phyloP scores from a whole-genome alignment of 768 basidiomycete species.

The Steccherinum ochraceum region DNA sequence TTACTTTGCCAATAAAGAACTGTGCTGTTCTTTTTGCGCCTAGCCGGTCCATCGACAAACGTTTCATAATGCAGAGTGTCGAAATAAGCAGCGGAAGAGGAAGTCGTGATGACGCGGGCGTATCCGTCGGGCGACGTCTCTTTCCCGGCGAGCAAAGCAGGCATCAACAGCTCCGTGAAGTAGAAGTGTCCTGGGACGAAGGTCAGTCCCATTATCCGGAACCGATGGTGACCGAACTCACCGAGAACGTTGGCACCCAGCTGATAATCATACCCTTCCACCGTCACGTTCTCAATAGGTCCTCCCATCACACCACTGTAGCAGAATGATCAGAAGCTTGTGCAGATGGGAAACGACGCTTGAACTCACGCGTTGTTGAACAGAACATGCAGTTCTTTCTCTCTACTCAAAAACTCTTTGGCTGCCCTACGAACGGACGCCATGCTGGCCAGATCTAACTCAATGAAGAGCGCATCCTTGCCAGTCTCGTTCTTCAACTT shows the following conservation, averaged over 20 bases:
- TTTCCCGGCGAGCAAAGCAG: slow-evolving; percentile 34
- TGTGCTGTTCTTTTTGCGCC: slow-evolving; percentile 11
- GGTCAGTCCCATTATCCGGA: neutral
- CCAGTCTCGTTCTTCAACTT: slow-evolving; percentile 44
- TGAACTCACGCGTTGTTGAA: slow-evolving; percentile 46
- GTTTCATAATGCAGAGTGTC: slow-evolving; percentile 33
- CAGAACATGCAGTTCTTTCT: slow-evolving; percentile 40
- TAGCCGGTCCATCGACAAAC: slow-evolving; percentile 20
- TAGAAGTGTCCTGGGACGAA: slow-evolving; percentile 44
- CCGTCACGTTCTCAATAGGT: slow-evolving; percentile 35
- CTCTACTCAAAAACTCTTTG: slow-evolving; percentile 36
- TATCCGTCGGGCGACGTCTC: slow-evolving; percentile 35
- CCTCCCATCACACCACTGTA: slow-evolving; percentile 43
- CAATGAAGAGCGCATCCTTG: slow-evolving; percentile 34
- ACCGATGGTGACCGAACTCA: slow-evolving; percentile 11
- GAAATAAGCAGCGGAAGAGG: slow-evolving; percentile 32
- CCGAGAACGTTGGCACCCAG: slow-evolving; percentile 55
- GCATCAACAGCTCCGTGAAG: slow-evolving; percentile 48
- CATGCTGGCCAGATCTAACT: slow-evolving; percentile 38
- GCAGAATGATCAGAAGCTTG: neutral
- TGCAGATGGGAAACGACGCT: neutral
- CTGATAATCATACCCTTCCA: slow-evolving; percentile 45
- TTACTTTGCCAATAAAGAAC: slow-evolving; percentile 32
- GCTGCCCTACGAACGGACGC: slow-evolving; percentile 31
- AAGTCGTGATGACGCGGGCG: slow-evolving; percentile 41